Percentiles rank a stretch among this genome's conserved stretches.
Evolutionary conservation across 148 eudicot species (phyloP).

Genomic region (Limonium bicolor): DNA sequence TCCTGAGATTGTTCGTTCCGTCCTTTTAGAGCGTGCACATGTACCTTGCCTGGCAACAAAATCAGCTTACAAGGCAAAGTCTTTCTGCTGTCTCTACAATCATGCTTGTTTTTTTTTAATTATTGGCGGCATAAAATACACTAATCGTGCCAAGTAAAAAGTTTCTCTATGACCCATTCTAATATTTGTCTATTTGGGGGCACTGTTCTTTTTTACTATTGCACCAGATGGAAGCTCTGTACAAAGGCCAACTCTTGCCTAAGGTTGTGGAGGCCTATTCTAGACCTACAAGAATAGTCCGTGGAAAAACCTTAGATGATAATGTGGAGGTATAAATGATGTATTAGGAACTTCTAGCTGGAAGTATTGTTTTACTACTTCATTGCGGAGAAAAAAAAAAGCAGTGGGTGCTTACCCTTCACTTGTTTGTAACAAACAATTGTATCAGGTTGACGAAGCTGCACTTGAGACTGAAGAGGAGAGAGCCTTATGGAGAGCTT

Average conservation of each 20-base stretch:
- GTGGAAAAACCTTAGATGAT: conserved; percentile 60
- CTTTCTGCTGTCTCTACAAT: background rate
- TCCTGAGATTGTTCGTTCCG: conserved; percentile 86
- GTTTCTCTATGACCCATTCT: too few species aligned
- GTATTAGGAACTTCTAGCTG: background rate
- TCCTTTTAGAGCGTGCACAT: conserved; percentile 71
- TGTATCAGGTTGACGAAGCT: conserved; percentile 64
- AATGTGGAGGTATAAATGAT: conserved; percentile 31
- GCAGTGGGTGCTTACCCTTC: too few species aligned
- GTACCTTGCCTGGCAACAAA: conserved; percentile 74
- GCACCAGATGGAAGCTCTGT: conserved; percentile 62
- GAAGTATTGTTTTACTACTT: too few species aligned
- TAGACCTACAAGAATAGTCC: conserved; percentile 94
- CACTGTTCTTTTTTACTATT: background rate
- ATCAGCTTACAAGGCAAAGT: conserved; percentile 59
- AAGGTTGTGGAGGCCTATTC: conserved; percentile 92
- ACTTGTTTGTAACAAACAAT: conserved; percentile 1
- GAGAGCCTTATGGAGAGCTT: conserved; percentile 70
- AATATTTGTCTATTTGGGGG: too few species aligned
- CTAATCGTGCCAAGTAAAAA: too few species aligned
- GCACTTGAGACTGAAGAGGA: conserved; percentile 69
- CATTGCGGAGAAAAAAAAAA: too few species aligned
- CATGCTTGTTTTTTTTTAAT: too few species aligned
- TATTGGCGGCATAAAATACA: too few species aligned
- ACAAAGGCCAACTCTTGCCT: conserved; percentile 53